Evolutionary conservation across 257 asterid genomes (phyloP), one percentile per base, ranked within the genome.

Genomic region (Lycium ferocissimum): DNA sequence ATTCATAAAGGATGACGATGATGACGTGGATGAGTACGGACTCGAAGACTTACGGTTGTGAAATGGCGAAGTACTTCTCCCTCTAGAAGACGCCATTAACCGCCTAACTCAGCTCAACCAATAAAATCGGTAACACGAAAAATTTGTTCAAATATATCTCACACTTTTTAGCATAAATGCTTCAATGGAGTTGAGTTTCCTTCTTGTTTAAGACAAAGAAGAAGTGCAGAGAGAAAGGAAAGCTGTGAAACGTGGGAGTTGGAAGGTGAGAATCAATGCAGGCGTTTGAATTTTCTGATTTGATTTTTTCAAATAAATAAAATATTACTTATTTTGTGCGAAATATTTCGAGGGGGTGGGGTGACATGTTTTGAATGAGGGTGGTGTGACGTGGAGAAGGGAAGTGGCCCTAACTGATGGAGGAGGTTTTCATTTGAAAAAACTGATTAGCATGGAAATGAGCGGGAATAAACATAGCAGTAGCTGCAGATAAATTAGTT

Each of bases 21-120:
- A 96, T 56, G 99, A 95, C 2, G 95, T 85, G 1, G 98, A 94
- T 1, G 99, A 96, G 97, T 89, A 91, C 81, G 97, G 97, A 87
- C 96, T 94, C 85, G 95, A 89, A 58, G 96, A 93, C 91, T 92
- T 97, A 54, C 89, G 86, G 87, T 89, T 9, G 53, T 88, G 90
- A 84, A 89, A 92, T 53, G 96, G 98, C 69, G 99, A 92, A 88
- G 93, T 91, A 89, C 98, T 94, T 83, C 98, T 93, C 86, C 98
- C 97, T 88, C 97, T 90, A 9, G 98, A 93, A 38, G 98, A 93
- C 87, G 97, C 97, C 97, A 93, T 94, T 87, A 61, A 90, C 79
- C 88, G 84, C 85, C n/a, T 71, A 59, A 17, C 54, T 69, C 65
- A 47, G 40, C 62, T 75, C 7, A 3, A 75, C 43, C 20, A 49